Evolutionary conservation across 2,329 filamentous ascomycete genomes (phyloP).

Genomic region (Penicillium sclerotiorum): DNA sequence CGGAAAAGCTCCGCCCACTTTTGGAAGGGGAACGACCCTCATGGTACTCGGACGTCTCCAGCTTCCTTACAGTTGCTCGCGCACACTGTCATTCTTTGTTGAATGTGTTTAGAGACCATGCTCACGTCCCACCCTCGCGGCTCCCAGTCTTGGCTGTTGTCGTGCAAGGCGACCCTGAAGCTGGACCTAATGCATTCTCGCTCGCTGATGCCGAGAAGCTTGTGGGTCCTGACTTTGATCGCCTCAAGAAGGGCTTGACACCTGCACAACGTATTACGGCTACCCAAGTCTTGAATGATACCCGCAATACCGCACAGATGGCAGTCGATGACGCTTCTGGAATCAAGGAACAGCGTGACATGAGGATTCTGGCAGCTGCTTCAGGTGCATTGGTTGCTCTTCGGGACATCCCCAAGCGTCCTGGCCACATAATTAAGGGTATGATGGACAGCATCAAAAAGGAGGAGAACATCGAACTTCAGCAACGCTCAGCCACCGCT

Average conservation of each 20-base stretch:
- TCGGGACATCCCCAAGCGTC: constrained; percentile 86
- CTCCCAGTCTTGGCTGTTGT: constrained; percentile 83
- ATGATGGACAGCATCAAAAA: constrained; percentile 98
- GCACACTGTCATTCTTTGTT: constrained; percentile 89
- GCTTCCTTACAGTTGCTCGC: constrained; percentile 83
- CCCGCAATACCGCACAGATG: constrained; percentile 67
- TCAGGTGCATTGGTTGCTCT: constrained; percentile 89
- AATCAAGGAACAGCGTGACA: constrained; percentile 79
- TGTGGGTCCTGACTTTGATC: constrained; percentile 80
- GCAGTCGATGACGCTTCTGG: constrained; percentile 79
- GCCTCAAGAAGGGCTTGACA: constrained; percentile 83
- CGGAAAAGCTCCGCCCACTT: constrained; percentile 68
- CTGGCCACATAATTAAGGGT: constrained; percentile 86
- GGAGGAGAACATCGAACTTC: constrained; percentile 87
- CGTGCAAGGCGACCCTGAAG: constrained; percentile 89
- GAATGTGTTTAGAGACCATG: constrained; percentile 88
- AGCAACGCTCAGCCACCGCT: constrained; percentile 80
- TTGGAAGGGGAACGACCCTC: constrained; percentile 79
- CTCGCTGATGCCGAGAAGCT: constrained; percentile 86
- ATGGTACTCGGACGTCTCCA: constrained; percentile 87
- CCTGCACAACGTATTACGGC: constrained; percentile 86
- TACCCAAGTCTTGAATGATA: constrained; percentile 75
- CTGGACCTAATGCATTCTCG: constrained; percentile 90
- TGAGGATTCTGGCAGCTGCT: constrained; percentile 82
- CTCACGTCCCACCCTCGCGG: constrained; percentile 73